These are phyloP conservation scores for Helichrysum umbraculigerum DNA, from an alignment of 129 eudicot genomes.

Conservation along the genomic window DNA sequence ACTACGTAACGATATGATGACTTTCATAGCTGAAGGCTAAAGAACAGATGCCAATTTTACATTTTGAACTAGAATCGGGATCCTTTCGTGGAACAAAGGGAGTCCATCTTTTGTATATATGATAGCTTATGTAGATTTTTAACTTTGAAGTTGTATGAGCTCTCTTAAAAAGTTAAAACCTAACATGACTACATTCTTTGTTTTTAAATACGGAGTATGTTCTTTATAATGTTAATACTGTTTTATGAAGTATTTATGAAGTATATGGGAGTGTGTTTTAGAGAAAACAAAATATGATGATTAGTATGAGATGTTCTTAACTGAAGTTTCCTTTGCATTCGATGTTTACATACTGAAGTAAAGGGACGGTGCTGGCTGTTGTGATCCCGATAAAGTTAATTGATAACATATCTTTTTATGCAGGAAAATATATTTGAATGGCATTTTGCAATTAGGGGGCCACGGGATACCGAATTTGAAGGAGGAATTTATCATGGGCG, in stretches of 20 bases:
- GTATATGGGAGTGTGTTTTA: too few species aligned
- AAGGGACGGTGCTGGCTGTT: not conserved
- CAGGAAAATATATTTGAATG: slow-evolving; percentile 99
- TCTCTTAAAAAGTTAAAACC: not conserved
- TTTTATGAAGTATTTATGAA: too few species aligned
- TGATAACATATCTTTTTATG: not conserved
- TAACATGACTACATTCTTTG: too few species aligned
- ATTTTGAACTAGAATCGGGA: not conserved
- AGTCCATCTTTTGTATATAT: not conserved
- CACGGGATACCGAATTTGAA: slow-evolving; percentile 85
- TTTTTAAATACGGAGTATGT: too few species aligned
- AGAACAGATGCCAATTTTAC: not conserved
- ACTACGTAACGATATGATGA: too few species aligned
- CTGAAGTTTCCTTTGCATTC: too few species aligned
- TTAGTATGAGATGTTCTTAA: too few species aligned
- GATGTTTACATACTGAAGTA: not conserved
- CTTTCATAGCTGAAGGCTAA: not conserved
- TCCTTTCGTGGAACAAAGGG: not conserved
- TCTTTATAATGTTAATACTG: not conserved
- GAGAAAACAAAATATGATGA: too few species aligned
- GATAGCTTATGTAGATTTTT: not conserved
- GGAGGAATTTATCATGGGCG: slow-evolving; percentile 98
- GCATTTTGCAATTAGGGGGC: slow-evolving; percentile 98
- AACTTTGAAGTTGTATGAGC: not conserved
- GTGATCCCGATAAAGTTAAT: not conserved